Percentiles rank a stretch among this genome's conserved stretches.
Conservation (phyloP, 345 rosid genomes). For the Brassica nigra region DNA sequence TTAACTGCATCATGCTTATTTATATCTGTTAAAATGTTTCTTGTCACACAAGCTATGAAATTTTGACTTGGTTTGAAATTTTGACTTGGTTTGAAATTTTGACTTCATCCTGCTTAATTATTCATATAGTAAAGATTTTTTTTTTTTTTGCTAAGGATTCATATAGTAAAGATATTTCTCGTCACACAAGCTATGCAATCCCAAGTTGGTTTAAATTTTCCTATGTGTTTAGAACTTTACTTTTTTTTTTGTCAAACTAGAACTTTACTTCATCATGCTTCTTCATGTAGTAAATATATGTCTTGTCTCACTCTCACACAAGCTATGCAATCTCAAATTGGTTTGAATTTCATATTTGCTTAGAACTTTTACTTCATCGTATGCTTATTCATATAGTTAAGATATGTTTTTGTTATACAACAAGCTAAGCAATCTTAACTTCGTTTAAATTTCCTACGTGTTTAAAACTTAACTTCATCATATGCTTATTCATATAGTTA, state of each 20-base stretch:
- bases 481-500: background rate
- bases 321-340: background rate
- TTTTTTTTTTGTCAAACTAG: too few species aligned
- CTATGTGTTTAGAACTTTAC: too few species aligned
- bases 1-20: background rate
- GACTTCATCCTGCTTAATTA: background rate
- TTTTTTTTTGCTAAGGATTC: too few species aligned
- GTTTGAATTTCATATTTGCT: background rate
- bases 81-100: background rate
- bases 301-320: conserved; percentile 3
- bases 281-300: too few species aligned
- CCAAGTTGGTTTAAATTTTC: too few species aligned
- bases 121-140: background rate
- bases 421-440: background rate
- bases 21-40: background rate
- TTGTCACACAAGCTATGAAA: conserved; percentile 18
- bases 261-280: too few species aligned
- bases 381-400: background rate
- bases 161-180: too few species aligned
- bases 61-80: background rate
- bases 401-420: background rate
- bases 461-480: background rate
- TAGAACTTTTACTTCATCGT: background rate
- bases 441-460: too few species aligned
- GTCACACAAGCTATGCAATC: too few species aligned